Conservation (phyloP, 2,329 filamentous ascomycete species). For the Plectosphaerella sp. region DNA sequence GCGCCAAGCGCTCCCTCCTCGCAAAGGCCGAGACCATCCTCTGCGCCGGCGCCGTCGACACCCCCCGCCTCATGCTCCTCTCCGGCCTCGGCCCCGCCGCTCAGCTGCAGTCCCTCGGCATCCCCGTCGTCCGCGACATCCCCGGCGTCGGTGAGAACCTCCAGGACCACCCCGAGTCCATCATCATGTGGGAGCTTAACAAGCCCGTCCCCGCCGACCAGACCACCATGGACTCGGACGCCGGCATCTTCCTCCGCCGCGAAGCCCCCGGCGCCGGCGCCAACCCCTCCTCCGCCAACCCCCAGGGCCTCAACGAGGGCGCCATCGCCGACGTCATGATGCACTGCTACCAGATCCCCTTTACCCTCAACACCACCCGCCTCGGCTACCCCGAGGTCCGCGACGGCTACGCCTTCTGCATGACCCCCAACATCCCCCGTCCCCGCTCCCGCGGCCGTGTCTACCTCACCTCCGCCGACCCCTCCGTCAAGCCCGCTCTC, state of each 20-base stretch:
- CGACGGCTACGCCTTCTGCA: constrained; percentile 83
- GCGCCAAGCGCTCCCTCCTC: constrained; percentile 51
- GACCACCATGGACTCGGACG: constrained; percentile 89
- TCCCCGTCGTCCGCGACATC: constrained; percentile 52
- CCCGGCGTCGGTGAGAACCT: constrained; percentile 59
- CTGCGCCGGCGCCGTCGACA: constrained; percentile 76
- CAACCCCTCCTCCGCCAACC: constrained; percentile 41
- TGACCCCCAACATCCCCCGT: constrained; percentile 87
- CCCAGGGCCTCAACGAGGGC: constrained; percentile 55
- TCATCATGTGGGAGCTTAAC: constrained; percentile 73
- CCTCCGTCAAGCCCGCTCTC: constrained; percentile 72
- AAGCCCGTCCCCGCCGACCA: constrained; percentile 70
- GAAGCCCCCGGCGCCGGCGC: constrained; percentile 65
- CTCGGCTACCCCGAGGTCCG: constrained; percentile 62
- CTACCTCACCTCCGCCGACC: constrained; percentile 73
- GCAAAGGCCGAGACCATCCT: constrained; percentile 64
- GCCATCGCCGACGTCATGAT: constrained; percentile 86
- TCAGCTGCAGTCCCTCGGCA: constrained; percentile 48
- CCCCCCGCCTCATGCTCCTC: constrained; percentile 61
- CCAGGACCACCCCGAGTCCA: constrained; percentile 56
- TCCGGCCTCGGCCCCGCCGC: constrained; percentile 52
- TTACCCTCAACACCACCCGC: constrained; percentile 78
- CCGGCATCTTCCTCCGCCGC: constrained; percentile 81
- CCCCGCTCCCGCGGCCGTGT: constrained; percentile 73
- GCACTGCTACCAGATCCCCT: constrained; percentile 95